These are phyloP conservation scores for Hyaloscypha bicolor DNA, from an alignment of 495 filamentous ascomycete genomes.

Conservation along the genomic window DNA sequence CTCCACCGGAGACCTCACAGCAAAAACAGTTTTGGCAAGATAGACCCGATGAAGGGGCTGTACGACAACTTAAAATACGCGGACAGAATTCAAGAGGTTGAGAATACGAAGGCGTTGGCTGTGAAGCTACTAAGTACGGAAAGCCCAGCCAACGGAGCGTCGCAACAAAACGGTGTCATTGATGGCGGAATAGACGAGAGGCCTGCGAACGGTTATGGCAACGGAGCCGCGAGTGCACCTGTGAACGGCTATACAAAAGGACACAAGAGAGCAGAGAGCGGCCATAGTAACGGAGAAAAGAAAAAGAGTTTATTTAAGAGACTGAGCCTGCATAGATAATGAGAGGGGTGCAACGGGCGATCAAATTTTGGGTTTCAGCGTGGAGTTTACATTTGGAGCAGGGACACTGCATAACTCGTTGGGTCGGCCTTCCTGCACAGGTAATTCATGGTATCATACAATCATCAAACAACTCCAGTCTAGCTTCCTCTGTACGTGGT, in stretches of 20 bases:
- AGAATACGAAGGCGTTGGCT: background rate
- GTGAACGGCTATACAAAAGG: background rate
- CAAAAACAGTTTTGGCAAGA: background rate
- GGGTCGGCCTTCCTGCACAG: background rate
- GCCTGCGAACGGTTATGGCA: too few relatives aligned
- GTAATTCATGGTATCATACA: background rate
- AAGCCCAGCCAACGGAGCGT: background rate
- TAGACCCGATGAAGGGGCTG: background rate
- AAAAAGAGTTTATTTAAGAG: slow-evolving; percentile 22
- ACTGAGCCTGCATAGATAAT: slow-evolving; percentile 14
- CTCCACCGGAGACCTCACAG: slow-evolving; percentile 14
- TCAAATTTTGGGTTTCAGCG: background rate
- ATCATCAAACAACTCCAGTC: background rate
- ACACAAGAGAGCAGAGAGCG: slow-evolving; percentile 6
- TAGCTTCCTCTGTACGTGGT: slow-evolving; percentile 86
- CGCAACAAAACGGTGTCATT: background rate
- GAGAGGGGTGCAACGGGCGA: background rate
- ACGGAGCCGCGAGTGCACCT: too few relatives aligned
- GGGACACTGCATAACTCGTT: background rate
- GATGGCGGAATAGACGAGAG: background rate
- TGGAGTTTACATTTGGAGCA: slow-evolving; percentile 4
- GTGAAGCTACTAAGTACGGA: background rate
- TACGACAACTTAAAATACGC: slow-evolving; percentile 28
- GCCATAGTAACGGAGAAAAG: slow-evolving; percentile 2
- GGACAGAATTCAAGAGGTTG: slow-evolving; percentile 17